Evolutionary conservation across 192 early-diverging fungal species (phyloP).

Genomic region (Funneliformis geosporum): DNA sequence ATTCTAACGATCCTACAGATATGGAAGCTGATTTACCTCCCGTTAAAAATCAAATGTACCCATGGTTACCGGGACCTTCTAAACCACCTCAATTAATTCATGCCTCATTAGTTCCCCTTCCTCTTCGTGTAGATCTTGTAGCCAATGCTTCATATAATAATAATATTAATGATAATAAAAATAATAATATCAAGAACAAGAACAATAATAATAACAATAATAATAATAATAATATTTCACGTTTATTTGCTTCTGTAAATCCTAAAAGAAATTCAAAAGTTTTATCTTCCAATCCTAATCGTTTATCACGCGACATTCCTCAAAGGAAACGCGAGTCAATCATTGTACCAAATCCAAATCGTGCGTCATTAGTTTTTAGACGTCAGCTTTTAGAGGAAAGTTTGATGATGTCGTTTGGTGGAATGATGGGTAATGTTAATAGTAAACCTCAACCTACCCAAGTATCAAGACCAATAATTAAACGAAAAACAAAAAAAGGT

Average conservation of each 20-base stretch:
- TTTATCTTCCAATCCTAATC: neutral
- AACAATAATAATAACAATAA: neutral
- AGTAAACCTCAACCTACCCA: neutral
- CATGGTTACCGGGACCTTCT: conserved; percentile 22
- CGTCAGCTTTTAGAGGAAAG: conserved; percentile 29
- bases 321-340: conserved; percentile 22
- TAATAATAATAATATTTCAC: neutral
- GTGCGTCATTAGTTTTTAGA: conserved; percentile 21
- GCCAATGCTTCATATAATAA: neutral
- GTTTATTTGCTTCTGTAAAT: neutral
- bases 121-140: neutral
- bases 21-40: conserved; percentile 24
- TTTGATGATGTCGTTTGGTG: conserved; percentile 32
- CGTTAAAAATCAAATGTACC: neutral
- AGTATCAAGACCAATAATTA: conserved; percentile 5
- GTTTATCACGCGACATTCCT: conserved; percentile 10
- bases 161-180: neutral
- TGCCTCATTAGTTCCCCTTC: conserved; percentile 26
- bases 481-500: conserved; percentile 28
- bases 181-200: neutral
- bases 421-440: neutral
- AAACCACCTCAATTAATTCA: conserved; percentile 32
- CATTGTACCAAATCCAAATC: neutral
- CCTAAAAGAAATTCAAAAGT: conserved; percentile 5
- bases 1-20: conserved; percentile 33